Evolutionary conservation across 768 basidiomycete genomes (phyloP).

Genomic region (Dictyophora rubrovolvata): DNA sequence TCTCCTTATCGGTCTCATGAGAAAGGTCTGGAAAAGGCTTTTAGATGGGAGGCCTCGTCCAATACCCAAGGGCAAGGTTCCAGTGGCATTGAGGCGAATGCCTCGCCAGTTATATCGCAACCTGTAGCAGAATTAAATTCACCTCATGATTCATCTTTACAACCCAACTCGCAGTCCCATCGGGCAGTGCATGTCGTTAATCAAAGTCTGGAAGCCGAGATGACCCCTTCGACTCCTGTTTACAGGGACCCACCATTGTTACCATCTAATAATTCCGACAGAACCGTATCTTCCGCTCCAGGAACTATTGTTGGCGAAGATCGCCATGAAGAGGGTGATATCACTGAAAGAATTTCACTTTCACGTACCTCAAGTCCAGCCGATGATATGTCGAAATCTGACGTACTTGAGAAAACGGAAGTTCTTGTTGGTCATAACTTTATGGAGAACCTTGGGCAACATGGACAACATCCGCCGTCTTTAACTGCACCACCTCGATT

Average conservation of each 20-base stretch:
- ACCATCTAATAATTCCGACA: too few species aligned
- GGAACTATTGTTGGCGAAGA: neutral
- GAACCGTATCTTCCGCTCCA: neutral
- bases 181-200: neutral
- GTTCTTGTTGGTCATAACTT: neutral
- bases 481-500: constrained; percentile 34
- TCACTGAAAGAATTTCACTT: neutral
- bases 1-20: neutral
- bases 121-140: neutral
- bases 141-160: neutral
- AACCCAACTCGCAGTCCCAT: neutral
- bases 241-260: neutral
- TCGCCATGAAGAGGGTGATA: neutral
- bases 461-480: neutral
- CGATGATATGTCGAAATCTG: neutral
- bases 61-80: neutral
- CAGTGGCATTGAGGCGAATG: neutral
- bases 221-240: neutral
- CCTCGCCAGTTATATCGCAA: neutral
- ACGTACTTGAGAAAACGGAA: neutral
- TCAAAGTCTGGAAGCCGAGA: neutral
- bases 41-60: neutral
- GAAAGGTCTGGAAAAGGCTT: neutral
- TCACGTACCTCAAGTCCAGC: neutral
- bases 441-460: neutral